A percentile compares a stretch with the other conserved stretches of the same genome.
These are phyloP conservation scores for Hypseocharis bilobata DNA, from an alignment of 441 rosid genomes.

Conservation along the genomic window DNA sequence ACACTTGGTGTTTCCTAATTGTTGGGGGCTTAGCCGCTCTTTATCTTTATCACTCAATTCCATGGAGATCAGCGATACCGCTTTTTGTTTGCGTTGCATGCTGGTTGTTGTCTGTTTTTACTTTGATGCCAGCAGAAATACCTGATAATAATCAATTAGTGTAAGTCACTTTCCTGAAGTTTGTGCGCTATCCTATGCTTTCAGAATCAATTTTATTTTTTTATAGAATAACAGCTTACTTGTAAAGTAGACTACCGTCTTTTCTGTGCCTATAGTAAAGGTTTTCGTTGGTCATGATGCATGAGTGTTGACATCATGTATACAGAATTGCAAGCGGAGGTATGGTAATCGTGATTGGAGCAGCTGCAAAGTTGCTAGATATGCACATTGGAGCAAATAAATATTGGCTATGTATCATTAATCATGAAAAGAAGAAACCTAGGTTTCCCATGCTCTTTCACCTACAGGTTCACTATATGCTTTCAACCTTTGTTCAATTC, in stretches of 20 bases:
- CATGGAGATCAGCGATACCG: conserved; percentile 72
- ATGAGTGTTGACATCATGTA: conserved; percentile 17
- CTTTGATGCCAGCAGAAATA: conserved; percentile 94
- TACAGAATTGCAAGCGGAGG: conserved; percentile 72
- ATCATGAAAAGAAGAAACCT: conserved; percentile 36
- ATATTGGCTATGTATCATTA: conserved; percentile 57
- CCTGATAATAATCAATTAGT: conserved; percentile 80
- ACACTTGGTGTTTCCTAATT: conserved; percentile 74
- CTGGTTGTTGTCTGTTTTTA: conserved; percentile 73
- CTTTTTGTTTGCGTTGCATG: conserved; percentile 61
- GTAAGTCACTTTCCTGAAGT: conserved; percentile 50
- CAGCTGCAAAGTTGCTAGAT: conserved; percentile 67
- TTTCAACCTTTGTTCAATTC: conserved; percentile 17
- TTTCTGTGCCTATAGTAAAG: no score
- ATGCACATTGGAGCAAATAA: conserved; percentile 54
- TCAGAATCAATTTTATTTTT: no score
- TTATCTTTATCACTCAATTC: conserved; percentile 52
- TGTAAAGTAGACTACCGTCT: no score
- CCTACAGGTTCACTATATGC: conserved; percentile 45
- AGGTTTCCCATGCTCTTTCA: conserved; percentile 49
- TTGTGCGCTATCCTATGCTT: no score
- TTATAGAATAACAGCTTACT: no score
- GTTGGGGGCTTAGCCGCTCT: conserved; percentile 50
- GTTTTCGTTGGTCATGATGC: conserved; percentile 12
- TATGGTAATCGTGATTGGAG: conserved; percentile 52